Base-by-base conservation (phyloP, 306 rosid species). In the Cicer judaicum region DNA sequence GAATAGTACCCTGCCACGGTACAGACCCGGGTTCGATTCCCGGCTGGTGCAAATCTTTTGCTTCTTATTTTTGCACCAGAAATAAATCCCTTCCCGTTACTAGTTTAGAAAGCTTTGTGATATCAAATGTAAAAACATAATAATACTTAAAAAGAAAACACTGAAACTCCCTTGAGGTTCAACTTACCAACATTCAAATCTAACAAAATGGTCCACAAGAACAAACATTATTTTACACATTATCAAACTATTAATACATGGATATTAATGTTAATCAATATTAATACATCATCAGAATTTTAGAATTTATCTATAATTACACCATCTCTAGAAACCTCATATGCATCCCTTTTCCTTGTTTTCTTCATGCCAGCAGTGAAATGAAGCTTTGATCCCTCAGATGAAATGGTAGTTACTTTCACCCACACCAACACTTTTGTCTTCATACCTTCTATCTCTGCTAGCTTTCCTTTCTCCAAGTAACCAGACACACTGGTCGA, bases 391-490 rank as follows among this genome's bases (percentile, higher is more conserved):
- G 97, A 64, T 85, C 92, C 90, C 11, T 89, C 91, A 0, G 96
- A 87, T 29, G 96, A 52, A 77, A 94, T 89, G 48, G 73, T 7
- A 1, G 92, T 78, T 42, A 94, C 99, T 76, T 92, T 94, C n/a
- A 83, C 92, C 99, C 98, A 94, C 42, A 94, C 79, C 86, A 94
- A 65, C 81, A 94, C 97, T 79, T 94, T 94, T 2, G 99, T 94
- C 83, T 94, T 94, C 44, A 94, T 84, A 39, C 99, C 99, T 68
- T 94, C 97, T 39, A 94, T 64, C 48, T 94, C 97, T 41, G 83
- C 81, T 46, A 94, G 84, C 93, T 87, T 94, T 52, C 99, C 97
- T 73, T 92, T 94, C 88, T 94, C 97, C 77, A 94, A 78, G 78
- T 86, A 92, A 34, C 96, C 93, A 70, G 89, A 85, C 14, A 94